Evolutionary conservation across 768 basidiomycete genomes (phyloP).

Genomic region (Lentinula raphanica): DNA sequence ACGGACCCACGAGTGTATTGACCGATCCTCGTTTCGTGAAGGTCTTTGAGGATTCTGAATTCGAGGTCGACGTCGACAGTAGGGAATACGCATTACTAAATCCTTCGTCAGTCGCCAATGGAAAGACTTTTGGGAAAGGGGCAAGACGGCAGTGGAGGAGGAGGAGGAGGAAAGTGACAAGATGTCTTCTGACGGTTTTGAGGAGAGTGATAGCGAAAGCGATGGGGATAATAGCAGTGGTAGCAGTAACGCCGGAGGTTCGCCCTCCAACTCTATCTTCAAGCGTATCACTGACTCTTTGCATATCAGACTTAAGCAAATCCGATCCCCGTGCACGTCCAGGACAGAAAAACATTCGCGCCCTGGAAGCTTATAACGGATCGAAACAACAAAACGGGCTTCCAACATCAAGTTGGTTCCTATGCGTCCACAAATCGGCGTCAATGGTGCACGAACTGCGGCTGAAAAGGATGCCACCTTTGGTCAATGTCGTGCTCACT

Average conservation of each 20-base stretch:
- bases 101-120: slow-evolving; percentile 72
- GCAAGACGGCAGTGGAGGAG: slow-evolving; percentile 80
- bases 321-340: slow-evolving; percentile 47
- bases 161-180: slow-evolving; percentile 86
- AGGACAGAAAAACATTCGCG: slow-evolving; percentile 42
- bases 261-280: slow-evolving; percentile 9
- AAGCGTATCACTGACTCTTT: slow-evolving; percentile 1
- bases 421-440: slow-evolving; percentile 41
- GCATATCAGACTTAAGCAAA: slow-evolving; percentile 36
- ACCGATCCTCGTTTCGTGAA: slow-evolving; percentile 85
- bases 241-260: slow-evolving; percentile 58
- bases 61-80: slow-evolving; percentile 82
- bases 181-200: slow-evolving; percentile 53
- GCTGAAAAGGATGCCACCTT: slow-evolving; percentile 56
- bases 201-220: slow-evolving; percentile 36
- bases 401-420: slow-evolving; percentile 63
- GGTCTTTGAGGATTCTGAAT: slow-evolving; percentile 88
- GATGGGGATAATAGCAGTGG: slow-evolving; percentile 35
- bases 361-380: slow-evolving; percentile 39
- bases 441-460: slow-evolving; percentile 16
- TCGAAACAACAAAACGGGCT: slow-evolving; percentile 38
- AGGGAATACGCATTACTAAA: slow-evolving; percentile 92
- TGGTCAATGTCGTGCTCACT: slow-evolving; percentile 55
- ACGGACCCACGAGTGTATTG: slow-evolving; percentile 48
- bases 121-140: slow-evolving; percentile 21